phyloP scores from a whole-genome alignment of 805 yeast genomes.

The Ogataea parapolymorpha region DNA sequence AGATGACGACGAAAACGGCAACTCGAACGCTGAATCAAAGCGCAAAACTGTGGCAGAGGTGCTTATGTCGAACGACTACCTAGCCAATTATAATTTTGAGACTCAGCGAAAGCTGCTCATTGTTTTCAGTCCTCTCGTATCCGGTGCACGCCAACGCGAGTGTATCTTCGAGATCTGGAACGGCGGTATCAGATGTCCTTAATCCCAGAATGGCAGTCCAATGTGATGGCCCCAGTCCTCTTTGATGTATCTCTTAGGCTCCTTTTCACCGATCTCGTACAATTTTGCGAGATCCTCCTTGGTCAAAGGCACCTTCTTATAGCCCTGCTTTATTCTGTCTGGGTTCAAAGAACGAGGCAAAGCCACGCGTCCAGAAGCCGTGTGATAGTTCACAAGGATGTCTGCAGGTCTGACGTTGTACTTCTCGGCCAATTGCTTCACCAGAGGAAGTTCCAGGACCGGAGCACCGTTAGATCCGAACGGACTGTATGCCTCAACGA shows the following conservation, averaged over 20 bases:
- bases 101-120: conserved; percentile 28
- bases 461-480: conserved; percentile 68
- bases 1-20: conserved; percentile 10
- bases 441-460: conserved; percentile 47
- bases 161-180: conserved; percentile 35
- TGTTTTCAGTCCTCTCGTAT: conserved; percentile 29
- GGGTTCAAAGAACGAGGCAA: conserved; percentile 71
- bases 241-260: conserved; percentile 32
- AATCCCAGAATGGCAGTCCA: conserved; percentile 34
- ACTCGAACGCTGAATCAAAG: not conserved
- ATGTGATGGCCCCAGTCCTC: conserved; percentile 33
- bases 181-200: conserved; percentile 33
- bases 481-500: conserved; percentile 57
- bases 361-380: conserved; percentile 56
- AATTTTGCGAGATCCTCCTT: conserved; percentile 35
- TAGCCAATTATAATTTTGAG: conserved; percentile 32
- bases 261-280: conserved; percentile 27
- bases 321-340: conserved; percentile 51
- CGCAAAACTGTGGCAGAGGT: conserved; percentile 22
- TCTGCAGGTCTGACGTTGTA: conserved; percentile 52
- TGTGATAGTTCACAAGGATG: conserved; percentile 60
- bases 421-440: conserved; percentile 53
- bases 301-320: conserved; percentile 35
- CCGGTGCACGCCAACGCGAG: conserved; percentile 16
- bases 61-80: conserved; percentile 28